Percentiles rank a stretch among this genome's conserved stretches.
Conservation (phyloP, 75 land plant species). For the Pseudotsuga menziesii region DNA sequence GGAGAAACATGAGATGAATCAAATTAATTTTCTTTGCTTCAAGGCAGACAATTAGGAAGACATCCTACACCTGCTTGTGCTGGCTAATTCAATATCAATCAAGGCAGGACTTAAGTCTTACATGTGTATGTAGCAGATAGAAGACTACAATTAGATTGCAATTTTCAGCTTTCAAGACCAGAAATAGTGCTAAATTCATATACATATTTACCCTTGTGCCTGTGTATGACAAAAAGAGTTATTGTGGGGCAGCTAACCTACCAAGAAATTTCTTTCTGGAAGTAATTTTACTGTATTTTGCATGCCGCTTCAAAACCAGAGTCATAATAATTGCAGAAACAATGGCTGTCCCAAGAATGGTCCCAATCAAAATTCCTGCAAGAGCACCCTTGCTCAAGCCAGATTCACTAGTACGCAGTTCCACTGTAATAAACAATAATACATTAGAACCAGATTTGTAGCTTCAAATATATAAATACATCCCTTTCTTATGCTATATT, state of each 20-base stretch:
- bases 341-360: constrained; percentile 17
- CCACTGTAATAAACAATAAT: constrained; percentile 12
- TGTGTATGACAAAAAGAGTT: background rate
- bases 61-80: background rate
- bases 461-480: background rate
- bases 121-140: background rate
- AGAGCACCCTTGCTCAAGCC: constrained; percentile 24
- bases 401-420: constrained; percentile 5
- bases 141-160: background rate
- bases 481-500: background rate
- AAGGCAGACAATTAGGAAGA: background rate
- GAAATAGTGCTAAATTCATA: background rate
- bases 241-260: constrained; percentile 1
- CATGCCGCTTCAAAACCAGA: constrained; percentile 13
- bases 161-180: background rate
- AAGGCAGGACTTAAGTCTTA: background rate
- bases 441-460: background rate
- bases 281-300: constrained; percentile 2
- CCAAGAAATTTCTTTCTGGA: constrained; percentile 20
- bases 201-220: background rate
- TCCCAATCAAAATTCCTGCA: constrained; percentile 33
- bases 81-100: background rate
- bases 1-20: background rate
- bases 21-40: background rate
- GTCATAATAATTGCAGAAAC: constrained; percentile 20